Base-by-base conservation (phyloP, 129 eudicot genomes). In the Calendula officinalis region DNA sequence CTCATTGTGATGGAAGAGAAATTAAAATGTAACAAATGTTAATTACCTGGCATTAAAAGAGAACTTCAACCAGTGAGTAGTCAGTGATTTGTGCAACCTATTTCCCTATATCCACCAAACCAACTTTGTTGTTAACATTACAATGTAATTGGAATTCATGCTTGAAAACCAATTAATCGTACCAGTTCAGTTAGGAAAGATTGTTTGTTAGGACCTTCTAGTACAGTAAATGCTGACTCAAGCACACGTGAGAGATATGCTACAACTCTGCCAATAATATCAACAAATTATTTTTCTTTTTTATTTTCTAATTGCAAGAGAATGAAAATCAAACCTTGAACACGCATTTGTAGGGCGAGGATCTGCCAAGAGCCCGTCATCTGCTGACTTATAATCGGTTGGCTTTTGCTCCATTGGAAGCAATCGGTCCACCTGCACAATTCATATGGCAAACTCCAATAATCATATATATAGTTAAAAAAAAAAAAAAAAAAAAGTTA, bases 321-420 rank as follows among this genome's bases (percentile, higher is more conserved):
- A 60, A 40, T 5, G 48, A 16, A 38, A 7, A 15, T 22, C 30
- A 32, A 30, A 90, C 97, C 95, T 86, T 39, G 92, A 70, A 79
- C 97, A 91, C 22, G 97, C 97, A 82, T 7, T 79, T 73, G 97
- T 91, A 67, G 97, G 94, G 36, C 97, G 89, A 69, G 85, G 95
- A 80, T 91, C 97, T 70, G 92, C 89, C 77, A 61, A 67, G 48
- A 90, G 75, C 27, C 89, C 83, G 80, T 91, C 95, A 60, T 91
- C 97, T 43, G 90, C 84, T 55, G 97, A 87, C 58, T 75, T 81
- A 72, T 80, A 91, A 70, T 91, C 97, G 32, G 90, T 82, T 22
- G 80, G 78, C 70, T 91, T 91, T 70, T 91, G 97, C 69, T 91
- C 95, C n/a, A 86, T 70, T 64, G 90, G 77, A 62, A 87, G 89